These are phyloP conservation scores for Oidiodendron maius DNA, from an alignment of 495 filamentous ascomycete genomes.

Conservation along the genomic window DNA sequence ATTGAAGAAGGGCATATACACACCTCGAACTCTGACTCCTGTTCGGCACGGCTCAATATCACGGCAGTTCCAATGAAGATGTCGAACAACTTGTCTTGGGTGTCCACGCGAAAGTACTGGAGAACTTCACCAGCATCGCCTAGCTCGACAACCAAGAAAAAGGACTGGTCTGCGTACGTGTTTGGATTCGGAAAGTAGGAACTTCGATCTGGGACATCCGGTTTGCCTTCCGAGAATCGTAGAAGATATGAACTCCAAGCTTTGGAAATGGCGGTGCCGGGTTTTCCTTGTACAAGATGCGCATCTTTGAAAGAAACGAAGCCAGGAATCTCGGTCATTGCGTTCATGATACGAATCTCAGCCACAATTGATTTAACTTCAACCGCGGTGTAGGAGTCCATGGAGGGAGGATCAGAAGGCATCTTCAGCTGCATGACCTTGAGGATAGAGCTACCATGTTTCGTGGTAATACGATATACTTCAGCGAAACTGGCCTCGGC, in stretches of 20 bases:
- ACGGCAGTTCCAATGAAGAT: constrained; percentile 78
- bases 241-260: constrained; percentile 39
- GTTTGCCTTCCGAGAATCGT: not conserved
- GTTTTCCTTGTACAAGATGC: constrained; percentile 65
- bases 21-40: constrained; percentile 68
- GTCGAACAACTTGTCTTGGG: constrained; percentile 66
- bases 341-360: constrained; percentile 71
- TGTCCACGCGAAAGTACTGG: constrained; percentile 52
- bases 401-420: constrained; percentile 21
- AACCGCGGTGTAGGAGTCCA: constrained; percentile 26
- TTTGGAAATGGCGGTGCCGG: constrained; percentile 53
- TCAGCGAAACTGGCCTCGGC: constrained; percentile 66
- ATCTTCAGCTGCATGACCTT: constrained; percentile 45
- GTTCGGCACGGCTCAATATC: constrained; percentile 71
- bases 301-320: constrained; percentile 85
- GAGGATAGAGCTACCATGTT: constrained; percentile 41
- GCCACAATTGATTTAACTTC: constrained; percentile 48
- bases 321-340: constrained; percentile 73
- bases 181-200: constrained; percentile 27
- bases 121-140: constrained; percentile 78
- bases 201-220: too few relatives aligned
- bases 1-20: constrained; percentile 8
- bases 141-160: constrained; percentile 81
- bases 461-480: constrained; percentile 55
- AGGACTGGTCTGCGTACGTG: constrained; percentile 57